Evolutionary conservation across 768 basidiomycete genomes (phyloP), one percentile per base, ranked within the genome.

Genomic region (Kwoniella sp.): DNA sequence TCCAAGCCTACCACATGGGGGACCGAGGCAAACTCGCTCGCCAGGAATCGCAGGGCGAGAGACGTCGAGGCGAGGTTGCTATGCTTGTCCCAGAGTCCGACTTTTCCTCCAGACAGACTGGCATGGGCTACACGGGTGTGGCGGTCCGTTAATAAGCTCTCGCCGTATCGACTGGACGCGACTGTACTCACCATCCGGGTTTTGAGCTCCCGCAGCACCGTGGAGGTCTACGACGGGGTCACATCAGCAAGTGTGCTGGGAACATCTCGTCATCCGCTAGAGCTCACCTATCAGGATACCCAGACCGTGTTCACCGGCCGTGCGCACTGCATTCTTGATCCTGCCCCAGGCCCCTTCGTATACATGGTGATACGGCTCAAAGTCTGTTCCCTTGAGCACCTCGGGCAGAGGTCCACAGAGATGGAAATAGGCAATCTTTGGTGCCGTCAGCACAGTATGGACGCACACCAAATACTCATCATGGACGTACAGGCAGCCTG

Each of bases 341-440:
- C 83, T 78, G 7, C 58, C 33, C 87, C 87, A 89, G 14, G 86
- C 87, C 9, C 85, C 84, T 32, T 57, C 57, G 56, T 79, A 82
- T 8, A 80, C 77, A 22, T 74, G 71, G n/a, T 74, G 76, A 46
- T 79, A 77, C 73, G 19, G 77, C 76, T 53, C 79, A 60, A 87
- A 89, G 51, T 86, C 83, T 0, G 88, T 89, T 5, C 79, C 80
- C 9, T 74, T 63, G 1, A 89, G 81, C 70, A 67, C 63, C 17
- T 80, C 89, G 6, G 88, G 89, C 63, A 89, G 85, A 4, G 87
- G 87, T 11, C 78, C 77, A 19, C 86, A 52, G 50, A 89, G 82
- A 52, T 91, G 88, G 63, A 84, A 92, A 72, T 87, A 93, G 11
- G 89, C 90, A 42, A 83, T 81, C 73, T 74, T 17, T 25, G n/a